These are phyloP conservation scores for Asterochloris sp. DNA, from an alignment of 139 green algal genomes.

Conservation along the genomic window DNA sequence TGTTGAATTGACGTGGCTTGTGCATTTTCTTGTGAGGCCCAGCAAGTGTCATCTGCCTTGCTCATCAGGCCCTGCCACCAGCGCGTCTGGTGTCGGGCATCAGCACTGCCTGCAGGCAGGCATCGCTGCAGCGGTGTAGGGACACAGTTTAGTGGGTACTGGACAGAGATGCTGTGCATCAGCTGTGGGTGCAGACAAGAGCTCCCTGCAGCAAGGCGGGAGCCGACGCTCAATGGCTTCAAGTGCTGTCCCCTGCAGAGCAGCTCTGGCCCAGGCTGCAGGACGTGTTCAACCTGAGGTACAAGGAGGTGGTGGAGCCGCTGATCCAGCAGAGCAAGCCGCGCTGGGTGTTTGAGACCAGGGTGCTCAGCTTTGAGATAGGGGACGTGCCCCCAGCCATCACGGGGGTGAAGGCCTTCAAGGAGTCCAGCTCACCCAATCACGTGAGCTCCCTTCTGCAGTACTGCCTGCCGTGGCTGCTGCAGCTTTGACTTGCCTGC, in stretches of 20 bases:
- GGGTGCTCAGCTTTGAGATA: no score
- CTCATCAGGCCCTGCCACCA: neutral
- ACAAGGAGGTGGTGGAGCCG: conserved; percentile 10
- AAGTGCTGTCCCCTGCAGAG: neutral
- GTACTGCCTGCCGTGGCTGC: no score
- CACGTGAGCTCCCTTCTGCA: no score
- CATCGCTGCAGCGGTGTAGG: neutral
- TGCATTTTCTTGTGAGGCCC: neutral
- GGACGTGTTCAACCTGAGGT: neutral
- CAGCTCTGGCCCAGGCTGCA: conserved; percentile 12
- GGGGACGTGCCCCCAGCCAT: no score
- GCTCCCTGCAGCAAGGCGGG: neutral
- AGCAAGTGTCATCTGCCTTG: neutral
- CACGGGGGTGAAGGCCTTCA: no score
- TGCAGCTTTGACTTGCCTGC: no score
- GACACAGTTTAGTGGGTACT: neutral
- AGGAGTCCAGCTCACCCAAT: no score
- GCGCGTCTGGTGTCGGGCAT: neutral
- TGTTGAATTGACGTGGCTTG: neutral
- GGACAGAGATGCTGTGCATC: neutral
- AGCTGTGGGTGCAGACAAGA: neutral
- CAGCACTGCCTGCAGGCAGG: neutral
- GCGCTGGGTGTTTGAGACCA: conserved; percentile 1
- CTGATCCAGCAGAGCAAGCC: conserved; percentile 17
- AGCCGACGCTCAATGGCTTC: neutral